Evolutionary conservation across 116 monocot species (phyloP), one percentile per base, ranked within the genome.

Genomic region (Dioscorea cayenensis): DNA sequence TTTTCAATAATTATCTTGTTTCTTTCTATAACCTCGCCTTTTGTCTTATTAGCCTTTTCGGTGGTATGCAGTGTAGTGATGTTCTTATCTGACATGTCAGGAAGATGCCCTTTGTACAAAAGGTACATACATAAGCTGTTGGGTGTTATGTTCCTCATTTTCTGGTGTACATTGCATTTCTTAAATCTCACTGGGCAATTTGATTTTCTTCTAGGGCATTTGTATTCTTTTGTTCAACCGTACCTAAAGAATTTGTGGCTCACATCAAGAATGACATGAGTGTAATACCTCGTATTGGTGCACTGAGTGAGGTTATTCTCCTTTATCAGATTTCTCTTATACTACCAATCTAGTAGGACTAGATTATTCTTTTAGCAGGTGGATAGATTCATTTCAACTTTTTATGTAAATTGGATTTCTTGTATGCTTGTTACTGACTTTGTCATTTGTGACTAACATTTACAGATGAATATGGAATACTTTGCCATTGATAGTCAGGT

Each of bases 391-490:
- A 51, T 51, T 51, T 51, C 55, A 18, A n/a, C 55, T 10, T 55
- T 55, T 55, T n/a, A 55, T 12, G 19, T 55, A n/a, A 55, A n/a
- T n/a, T 2, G 55, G 16, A 19, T 18, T n/a, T 19, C n/a, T 3
- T 55, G 16, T 55, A 55, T 11, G 12, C 29, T 55, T 70, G 14
- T 10, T 52, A 58, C 13, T 22, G n/a, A 69, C 65, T 49, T 75
- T 37, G 66, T 68, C 73, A 6, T 49, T 78, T 74, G 43, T 76
- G 55, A 50, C 78, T 23, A 80, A 69, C 55, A 67, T 66, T 65
- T 87, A 77, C 94, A 99, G 94, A 94, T 99, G 99, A 99, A 99
- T 72, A 85, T 99, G 87, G 99, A 99, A 69, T 99, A 94, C 73
- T 94, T 94, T 81, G 89, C 99, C 27, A 91, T 89, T 73, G 99